These are phyloP conservation scores for Crithidia mellificae DNA, from an alignment of 208 protist species.

Conservation along the genomic window DNA sequence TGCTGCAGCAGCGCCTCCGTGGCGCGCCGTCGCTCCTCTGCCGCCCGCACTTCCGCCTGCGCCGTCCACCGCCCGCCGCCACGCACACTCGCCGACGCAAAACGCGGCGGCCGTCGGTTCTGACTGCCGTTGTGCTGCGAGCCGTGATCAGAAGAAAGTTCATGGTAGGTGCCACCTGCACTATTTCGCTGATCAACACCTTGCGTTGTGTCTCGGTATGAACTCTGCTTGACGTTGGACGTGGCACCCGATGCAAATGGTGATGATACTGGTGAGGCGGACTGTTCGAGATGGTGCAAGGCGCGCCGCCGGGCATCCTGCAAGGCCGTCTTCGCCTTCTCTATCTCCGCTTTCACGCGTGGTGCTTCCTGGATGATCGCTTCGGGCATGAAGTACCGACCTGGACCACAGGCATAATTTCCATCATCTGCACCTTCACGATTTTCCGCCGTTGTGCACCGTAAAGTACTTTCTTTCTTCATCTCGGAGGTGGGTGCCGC, in stretches of 20 bases:
- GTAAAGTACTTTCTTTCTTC: neutral
- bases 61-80: too few species aligned
- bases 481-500: neutral
- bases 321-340: constrained; percentile 24
- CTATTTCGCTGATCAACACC: neutral
- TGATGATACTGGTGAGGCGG: too few species aligned
- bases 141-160: neutral
- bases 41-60: neutral
- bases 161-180: neutral
- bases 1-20: constrained; percentile 1
- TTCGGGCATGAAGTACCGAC: constrained; percentile 44
- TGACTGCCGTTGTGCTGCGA: neutral
- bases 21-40: neutral
- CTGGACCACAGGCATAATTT: neutral
- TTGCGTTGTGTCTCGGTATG: too few species aligned
- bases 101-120: neutral
- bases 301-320: constrained; percentile 10
- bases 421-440: neutral
- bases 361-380: constrained; percentile 36
- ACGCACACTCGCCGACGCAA: constrained; percentile 1
- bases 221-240: too few species aligned
- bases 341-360: constrained; percentile 43
- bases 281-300: neutral
- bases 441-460: neutral
- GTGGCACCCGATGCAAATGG: too few species aligned